These are phyloP conservation scores for Platismatia glauca DNA, from an alignment of 495 filamentous ascomycete genomes.

Conservation along the genomic window DNA sequence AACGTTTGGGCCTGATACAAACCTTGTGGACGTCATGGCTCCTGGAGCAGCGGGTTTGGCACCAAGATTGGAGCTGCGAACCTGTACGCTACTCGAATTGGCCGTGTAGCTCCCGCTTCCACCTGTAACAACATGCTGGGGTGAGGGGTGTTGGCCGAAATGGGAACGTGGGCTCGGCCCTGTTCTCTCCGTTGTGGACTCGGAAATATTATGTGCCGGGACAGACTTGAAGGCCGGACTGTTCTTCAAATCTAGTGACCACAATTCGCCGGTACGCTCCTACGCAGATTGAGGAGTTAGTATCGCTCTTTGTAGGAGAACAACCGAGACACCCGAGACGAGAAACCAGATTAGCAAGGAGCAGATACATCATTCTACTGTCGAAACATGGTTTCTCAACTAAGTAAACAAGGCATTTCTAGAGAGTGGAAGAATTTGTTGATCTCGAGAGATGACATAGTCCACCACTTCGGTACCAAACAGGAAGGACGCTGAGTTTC, in stretches of 20 bases:
- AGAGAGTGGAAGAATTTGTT: too few relatives aligned
- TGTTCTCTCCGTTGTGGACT: constrained; percentile 30
- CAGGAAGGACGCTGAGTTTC: too few relatives aligned
- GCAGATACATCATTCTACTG: too few relatives aligned
- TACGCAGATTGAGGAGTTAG: too few relatives aligned
- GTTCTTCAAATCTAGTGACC: constrained; percentile 91
- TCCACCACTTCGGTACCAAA: too few relatives aligned
- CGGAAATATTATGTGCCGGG: constrained; percentile 56
- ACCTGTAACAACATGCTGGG: constrained; percentile 14
- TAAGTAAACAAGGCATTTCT: too few relatives aligned
- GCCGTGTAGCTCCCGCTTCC: constrained; percentile 69
- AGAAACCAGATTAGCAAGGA: too few relatives aligned
- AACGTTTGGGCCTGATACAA: constrained; percentile 78
- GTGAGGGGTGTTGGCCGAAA: constrained; percentile 16
- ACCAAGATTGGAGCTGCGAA: constrained; percentile 59
- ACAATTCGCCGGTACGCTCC: constrained; percentile 89
- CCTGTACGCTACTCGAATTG: constrained; percentile 80
- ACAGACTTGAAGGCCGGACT: constrained; percentile 73
- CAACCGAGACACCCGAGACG: too few relatives aligned
- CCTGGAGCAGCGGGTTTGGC: constrained; percentile 71
- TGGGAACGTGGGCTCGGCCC: constrained; percentile 19
- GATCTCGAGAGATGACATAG: too few relatives aligned
- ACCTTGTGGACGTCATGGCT: constrained; percentile 79
- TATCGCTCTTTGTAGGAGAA: too few relatives aligned
- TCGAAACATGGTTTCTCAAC: too few relatives aligned